Percentiles rank a stretch among this genome's conserved stretches.
Evolutionary conservation across 148 eudicot genomes (phyloP).

Genomic region (Heliamphora exappendiculata): DNA sequence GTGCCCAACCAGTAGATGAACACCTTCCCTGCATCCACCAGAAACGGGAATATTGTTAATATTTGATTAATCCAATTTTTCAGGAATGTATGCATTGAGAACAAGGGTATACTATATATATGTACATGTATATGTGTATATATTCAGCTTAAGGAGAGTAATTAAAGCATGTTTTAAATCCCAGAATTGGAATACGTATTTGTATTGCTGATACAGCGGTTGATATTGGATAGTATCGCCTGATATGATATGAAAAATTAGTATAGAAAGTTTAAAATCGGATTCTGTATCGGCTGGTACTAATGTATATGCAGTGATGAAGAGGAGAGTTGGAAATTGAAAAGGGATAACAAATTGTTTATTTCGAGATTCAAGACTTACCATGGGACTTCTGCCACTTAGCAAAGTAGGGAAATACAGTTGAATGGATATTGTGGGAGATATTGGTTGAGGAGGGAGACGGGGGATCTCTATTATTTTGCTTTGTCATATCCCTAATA

Average conservation of each 20-base stretch:
- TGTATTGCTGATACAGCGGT: too few species aligned
- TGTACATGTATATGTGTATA: neutral
- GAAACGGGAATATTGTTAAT: neutral
- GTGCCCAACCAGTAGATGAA: constrained; percentile 87
- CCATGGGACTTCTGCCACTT: constrained; percentile 73
- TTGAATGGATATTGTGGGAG: constrained; percentile 68
- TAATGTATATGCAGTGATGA: too few species aligned
- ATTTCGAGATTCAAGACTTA: constrained; percentile 16
- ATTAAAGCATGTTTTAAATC: too few species aligned
- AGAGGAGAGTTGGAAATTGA: too few species aligned
- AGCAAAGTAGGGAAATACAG: constrained; percentile 72
- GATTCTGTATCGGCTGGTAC: too few species aligned
- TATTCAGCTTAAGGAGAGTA: too few species aligned
- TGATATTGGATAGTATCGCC: too few species aligned
- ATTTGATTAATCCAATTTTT: too few species aligned
- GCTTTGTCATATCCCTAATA: constrained; percentile 46
- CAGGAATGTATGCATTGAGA: neutral
- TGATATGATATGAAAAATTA: neutral
- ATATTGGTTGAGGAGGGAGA: constrained; percentile 4
- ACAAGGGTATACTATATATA: neutral
- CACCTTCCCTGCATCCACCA: constrained; percentile 62
- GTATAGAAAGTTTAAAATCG: too few species aligned
- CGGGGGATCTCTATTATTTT: constrained; percentile 6
- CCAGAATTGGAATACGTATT: too few species aligned
- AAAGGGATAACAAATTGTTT: too few species aligned